Conservation (phyloP, 495 filamentous ascomycete genomes). For the Choiromyces venosus region DNA sequence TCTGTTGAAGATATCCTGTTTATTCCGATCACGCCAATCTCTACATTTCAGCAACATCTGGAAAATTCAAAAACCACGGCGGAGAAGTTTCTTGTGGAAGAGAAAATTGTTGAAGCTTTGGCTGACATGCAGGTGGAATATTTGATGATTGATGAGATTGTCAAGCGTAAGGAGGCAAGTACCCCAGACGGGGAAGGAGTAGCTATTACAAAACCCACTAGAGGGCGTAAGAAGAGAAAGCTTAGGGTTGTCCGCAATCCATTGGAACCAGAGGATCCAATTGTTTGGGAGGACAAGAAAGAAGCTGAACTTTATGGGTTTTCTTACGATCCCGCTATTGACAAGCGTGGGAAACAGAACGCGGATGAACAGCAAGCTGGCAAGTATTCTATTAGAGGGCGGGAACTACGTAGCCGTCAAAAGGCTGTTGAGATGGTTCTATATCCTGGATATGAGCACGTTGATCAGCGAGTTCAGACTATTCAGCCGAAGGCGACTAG, state of each 20-base stretch:
- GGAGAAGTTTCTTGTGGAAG: constrained; percentile 32
- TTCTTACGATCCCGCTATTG: constrained; percentile 35
- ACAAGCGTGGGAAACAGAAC: constrained; percentile 39
- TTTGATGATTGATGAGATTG: constrained; percentile 30
- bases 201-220: constrained; percentile 10
- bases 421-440: constrained; percentile 32
- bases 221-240: constrained; percentile 20
- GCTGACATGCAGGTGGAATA: constrained; percentile 34
- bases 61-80: constrained; percentile 21
- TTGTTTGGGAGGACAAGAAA: constrained; percentile 40
- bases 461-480: constrained; percentile 30
- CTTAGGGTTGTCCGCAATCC: constrained; percentile 26
- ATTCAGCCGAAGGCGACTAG: constrained; percentile 33
- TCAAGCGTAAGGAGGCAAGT: constrained; percentile 25
- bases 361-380: constrained; percentile 36
- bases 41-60: constrained; percentile 29
- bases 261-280: constrained; percentile 31
- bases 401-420: constrained; percentile 33
- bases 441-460: constrained; percentile 31
- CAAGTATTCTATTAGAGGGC: constrained; percentile 36
- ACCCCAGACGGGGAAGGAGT: constrained; percentile 20
- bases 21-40: constrained; percentile 27
- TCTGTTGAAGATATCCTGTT: constrained; percentile 26
- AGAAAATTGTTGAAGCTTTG: constrained; percentile 35
- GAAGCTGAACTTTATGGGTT: constrained; percentile 40